Evolutionary conservation across 2,329 filamentous ascomycete species (phyloP), one percentile per base, ranked within the genome.

Genomic region (Septoria petroselini): DNA sequence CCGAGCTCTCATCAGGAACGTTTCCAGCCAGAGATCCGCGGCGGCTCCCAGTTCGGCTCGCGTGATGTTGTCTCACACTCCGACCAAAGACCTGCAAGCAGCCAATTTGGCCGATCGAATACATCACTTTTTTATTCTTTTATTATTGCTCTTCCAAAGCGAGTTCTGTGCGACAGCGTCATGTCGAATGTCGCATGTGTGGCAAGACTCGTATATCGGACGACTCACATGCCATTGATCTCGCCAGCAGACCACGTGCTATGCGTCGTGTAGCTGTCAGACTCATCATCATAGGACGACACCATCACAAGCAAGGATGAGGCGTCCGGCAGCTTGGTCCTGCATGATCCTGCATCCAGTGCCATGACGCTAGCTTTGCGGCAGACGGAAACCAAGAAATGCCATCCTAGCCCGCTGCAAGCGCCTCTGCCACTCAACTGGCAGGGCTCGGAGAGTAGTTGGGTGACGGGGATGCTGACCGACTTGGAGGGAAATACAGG

Each of bases 381-480:
- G 45, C 29, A 33, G 45, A 15, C 35, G 37, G 45, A 34, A 25
- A 34, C 38, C 42, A 34, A 52, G 50, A 43, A 46, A 48, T 48
- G 43, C 17, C 38, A 52, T 29, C 44, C 44, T 25, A 19, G 44
- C 21, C 17, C 21, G 33, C 21, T 31, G 29, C 33, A 37, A 50
- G 41, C 35, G 48, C 41, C 41, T 41, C 21, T 38, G 35, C 37
- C 31, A 52, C n/a, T 41, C 42, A 27, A 41, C 30, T 37, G 48
- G 39, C 49, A 38, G 14, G 41, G 37, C 39, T 39, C 31, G 49
- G 48, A 27, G 38, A 27, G 34, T 25, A 5, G 39, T 27, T 34
- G n/a, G n/a, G 42, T 35, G 30, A 43, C 40, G 19, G 48, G 29
- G 27, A 43, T 37, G 18, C 17, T 25, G 39, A 35, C 33, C 17